Evolutionary conservation across 108 stramenopile genomes (phyloP), one percentile per base, ranked within the genome.

Genomic region (Discostella pseudostelligera): DNA sequence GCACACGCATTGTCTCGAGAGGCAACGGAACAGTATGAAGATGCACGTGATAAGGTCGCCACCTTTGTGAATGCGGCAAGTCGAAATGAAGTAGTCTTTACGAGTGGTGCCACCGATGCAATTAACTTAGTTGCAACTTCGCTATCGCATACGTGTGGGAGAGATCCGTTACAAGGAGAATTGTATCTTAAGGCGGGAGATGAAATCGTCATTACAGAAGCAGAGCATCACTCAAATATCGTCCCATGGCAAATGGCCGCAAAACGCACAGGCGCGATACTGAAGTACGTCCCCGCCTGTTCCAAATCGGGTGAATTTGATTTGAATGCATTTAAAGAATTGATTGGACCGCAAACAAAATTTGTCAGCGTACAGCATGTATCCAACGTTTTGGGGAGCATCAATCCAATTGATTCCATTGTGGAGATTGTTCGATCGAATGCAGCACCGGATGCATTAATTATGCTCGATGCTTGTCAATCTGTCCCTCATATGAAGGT

Each of bases 221-320:
- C 91, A 62, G 97, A 98, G 76, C 97, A 98, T 84, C 97, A 97
- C 84, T 84, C 90, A 62, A 97, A 97, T 72, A 76, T 98, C 47
- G 93, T 98, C 1, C 97, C 97, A 11, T 98, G 97, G 97, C 96
- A 98, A 80, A 79, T 97, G 58, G 42, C 93, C 19, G 85, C 88
- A 12, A 36, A 82, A 48, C 59, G 87, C 46, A 89, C 73, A 22
- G 87, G 91, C 17, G 78, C 86, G 0, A 60, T 59, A 10, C 65
- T 98, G 9, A 84, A 83, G 58, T 96, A 81, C 69, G 87, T 87
- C n/a, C 82, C 81, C 17, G 53, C 87, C 13, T 80, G 74, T 49
- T 56, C 65, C 5, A 76, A 83, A 2, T 71, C 76, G 12, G 85
- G 83, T 42, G 55, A 56, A 12, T 62, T 96, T 44, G 90, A 98